Percentiles rank a stretch among this genome's conserved stretches.
These are phyloP conservation scores for Neobulgaria alba DNA, from an alignment of 2,329 filamentous ascomycete species.

Conservation along the genomic window DNA sequence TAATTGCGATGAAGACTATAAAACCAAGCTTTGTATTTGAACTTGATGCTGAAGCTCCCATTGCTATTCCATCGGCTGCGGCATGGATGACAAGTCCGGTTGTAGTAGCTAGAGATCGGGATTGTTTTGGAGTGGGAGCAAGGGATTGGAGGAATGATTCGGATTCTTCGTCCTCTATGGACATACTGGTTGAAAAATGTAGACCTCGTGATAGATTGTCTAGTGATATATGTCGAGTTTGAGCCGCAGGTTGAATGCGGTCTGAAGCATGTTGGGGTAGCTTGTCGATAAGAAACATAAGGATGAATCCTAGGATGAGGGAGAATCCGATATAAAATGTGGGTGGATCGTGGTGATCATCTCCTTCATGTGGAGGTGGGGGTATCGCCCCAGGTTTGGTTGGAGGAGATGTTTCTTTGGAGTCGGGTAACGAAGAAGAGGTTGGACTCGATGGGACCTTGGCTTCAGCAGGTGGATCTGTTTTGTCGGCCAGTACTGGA, in stretches of 20 bases:
- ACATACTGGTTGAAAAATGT: constrained; percentile 26
- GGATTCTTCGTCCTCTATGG: constrained; percentile 45
- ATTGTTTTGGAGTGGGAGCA: constrained; percentile 47
- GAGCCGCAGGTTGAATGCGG: constrained; percentile 52
- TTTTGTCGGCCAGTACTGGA: constrained; percentile 1
- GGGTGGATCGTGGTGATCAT: constrained; percentile 44
- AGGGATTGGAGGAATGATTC: constrained; percentile 52
- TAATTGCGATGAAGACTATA: constrained; percentile 91
- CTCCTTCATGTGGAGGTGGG: constrained; percentile 24
- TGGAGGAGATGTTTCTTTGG: constrained; percentile 9
- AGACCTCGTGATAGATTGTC: constrained; percentile 62
- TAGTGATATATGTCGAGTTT: constrained; percentile 78
- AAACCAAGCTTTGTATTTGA: constrained; percentile 69
- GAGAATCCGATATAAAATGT: constrained; percentile 78
- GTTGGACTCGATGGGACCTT: constrained; percentile 2
- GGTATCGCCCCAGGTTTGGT: background rate
- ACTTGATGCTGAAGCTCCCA: constrained; percentile 79
- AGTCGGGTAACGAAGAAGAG: constrained; percentile 2
- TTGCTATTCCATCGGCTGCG: constrained; percentile 87
- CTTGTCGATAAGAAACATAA: constrained; percentile 95
- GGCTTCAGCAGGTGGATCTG: constrained; percentile 7
- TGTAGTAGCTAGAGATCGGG: constrained; percentile 70
- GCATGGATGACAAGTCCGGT: constrained; percentile 94
- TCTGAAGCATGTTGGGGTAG: constrained; percentile 66
- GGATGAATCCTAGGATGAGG: constrained; percentile 77